Base-by-base conservation (phyloP, 129 eudicot genomes). In the Helichrysum umbraculigerum region DNA sequence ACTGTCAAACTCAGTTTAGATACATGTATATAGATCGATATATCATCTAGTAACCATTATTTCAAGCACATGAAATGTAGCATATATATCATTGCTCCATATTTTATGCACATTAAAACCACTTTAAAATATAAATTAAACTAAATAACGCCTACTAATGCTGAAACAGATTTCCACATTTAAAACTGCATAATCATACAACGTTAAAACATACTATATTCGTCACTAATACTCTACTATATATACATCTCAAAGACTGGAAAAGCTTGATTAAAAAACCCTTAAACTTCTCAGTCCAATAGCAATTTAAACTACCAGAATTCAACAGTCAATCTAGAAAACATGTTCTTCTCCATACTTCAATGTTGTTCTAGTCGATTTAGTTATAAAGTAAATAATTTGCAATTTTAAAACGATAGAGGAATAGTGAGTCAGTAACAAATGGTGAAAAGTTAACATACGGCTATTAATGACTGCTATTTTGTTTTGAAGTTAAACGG, bases 341-440 rank as follows among this genome's bases (percentile, higher is more conserved):
- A 79, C 95, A 92, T 81, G 97, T 88, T 76, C 85, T 83, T 6
- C 88, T 90, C 91, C 84, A 83, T 69, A 91, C 90, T 9, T 94
- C 94, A 64, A 37, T 7, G 44, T 7, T 7, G 11, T 37, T 37
- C 44, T 37, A 37, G 44, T 7, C 44, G 11, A 37, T 37, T 37
- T 37, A 37, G 44, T 37, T 7, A 37, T 37, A 37, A 37, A 37
- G 7, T 37, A 37, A 37, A 37, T 10, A 37, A 37, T 37, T 37
- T 7, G 44, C 9, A 37, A 7, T 37, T 37, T 37, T 37, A 37
- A 37, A 37, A 37, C 44, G 44, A 7, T 37, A 37, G 7, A 37
- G 8, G 44, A 37, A 37, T 37, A 37, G 44, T 37, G 44, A 37
- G 42, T 37, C 11, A 7, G 44, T 37, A 37, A 37, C 44, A 7